phyloP scores from a whole-genome alignment of 768 basidiomycete genomes.

The Lenzites betulinus region DNA sequence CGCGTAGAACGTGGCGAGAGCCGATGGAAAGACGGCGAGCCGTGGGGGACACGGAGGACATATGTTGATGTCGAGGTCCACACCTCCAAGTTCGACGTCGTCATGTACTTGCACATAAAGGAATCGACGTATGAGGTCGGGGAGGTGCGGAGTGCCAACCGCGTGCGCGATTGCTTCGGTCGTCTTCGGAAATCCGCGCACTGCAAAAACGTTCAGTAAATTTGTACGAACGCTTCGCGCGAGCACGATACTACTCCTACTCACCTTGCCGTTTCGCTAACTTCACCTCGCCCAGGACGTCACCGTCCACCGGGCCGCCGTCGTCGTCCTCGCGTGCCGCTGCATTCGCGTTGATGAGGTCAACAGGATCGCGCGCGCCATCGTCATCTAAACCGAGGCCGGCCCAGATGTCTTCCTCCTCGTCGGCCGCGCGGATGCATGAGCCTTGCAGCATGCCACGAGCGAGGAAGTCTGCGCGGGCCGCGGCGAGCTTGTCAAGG shows the following conservation, averaged over 20 bases:
- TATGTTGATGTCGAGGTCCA: background rate
- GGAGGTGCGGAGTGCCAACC: background rate
- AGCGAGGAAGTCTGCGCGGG: constrained; percentile 17
- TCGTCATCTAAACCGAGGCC: background rate
- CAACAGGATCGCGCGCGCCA: background rate
- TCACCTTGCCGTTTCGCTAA: background rate
- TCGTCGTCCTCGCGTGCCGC: background rate
- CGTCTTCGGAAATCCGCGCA: background rate
- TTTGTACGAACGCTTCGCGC: no score
- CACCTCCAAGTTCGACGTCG: background rate
- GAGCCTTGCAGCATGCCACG: constrained; percentile 21
- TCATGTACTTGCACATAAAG: background rate
- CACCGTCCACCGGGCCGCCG: background rate
- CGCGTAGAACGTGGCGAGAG: constrained; percentile 26
- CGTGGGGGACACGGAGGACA: background rate
- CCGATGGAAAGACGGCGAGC: constrained; percentile 1
- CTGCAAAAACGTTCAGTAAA: background rate
- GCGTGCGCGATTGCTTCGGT: background rate
- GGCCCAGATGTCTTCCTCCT: background rate
- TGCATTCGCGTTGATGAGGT: background rate
- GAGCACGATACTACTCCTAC: no score
- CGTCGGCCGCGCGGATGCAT: background rate
- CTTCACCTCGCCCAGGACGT: background rate
- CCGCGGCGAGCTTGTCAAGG: constrained; percentile 29
- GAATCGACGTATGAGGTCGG: background rate